A percentile compares a stretch with the other conserved stretches of the same genome.
phyloP scores from a whole-genome alignment of 345 rosid genomes.

The Populus alba region DNA sequence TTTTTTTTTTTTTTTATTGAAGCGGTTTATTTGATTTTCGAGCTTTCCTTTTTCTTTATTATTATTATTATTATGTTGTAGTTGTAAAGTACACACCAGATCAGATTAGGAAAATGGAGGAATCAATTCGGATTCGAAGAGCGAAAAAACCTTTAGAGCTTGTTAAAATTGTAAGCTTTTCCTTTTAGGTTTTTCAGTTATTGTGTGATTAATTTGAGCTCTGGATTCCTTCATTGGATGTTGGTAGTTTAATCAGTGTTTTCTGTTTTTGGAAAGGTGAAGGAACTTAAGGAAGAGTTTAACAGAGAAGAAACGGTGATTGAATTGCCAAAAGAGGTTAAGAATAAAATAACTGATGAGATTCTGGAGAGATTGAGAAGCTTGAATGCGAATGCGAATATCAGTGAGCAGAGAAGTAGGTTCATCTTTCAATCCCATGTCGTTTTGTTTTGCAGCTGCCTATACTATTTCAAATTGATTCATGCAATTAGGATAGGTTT shows the following conservation, averaged over 20 bases:
- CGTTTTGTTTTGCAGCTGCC: neutral
- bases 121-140: slow-evolving; percentile 79
- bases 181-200: neutral
- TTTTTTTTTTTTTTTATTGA: neutral
- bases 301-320: slow-evolving; percentile 29
- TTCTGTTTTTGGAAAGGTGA: slow-evolving; percentile 42
- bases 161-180: slow-evolving; percentile 50
- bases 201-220: neutral
- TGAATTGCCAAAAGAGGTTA: slow-evolving; percentile 52
- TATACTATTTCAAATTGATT: neutral
- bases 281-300: slow-evolving; percentile 50
- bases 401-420: slow-evolving; percentile 62
- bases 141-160: slow-evolving; percentile 61
- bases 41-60: too few species aligned
- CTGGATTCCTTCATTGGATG: neutral
- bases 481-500: neutral
- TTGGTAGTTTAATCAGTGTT: neutral
- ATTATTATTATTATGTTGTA: slow-evolving; percentile 12
- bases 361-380: slow-evolving; percentile 54
- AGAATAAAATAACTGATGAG: slow-evolving; percentile 64
- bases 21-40: neutral
- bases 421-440: neutral
- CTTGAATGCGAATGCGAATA: slow-evolving; percentile 43
- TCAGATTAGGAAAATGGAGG: slow-evolving; percentile 90
- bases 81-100: slow-evolving; percentile 70